Percentiles rank a stretch among this genome's conserved stretches.
Conservation (phyloP, 768 basidiomycete species). For the Lyophyllum shimeji region DNA sequence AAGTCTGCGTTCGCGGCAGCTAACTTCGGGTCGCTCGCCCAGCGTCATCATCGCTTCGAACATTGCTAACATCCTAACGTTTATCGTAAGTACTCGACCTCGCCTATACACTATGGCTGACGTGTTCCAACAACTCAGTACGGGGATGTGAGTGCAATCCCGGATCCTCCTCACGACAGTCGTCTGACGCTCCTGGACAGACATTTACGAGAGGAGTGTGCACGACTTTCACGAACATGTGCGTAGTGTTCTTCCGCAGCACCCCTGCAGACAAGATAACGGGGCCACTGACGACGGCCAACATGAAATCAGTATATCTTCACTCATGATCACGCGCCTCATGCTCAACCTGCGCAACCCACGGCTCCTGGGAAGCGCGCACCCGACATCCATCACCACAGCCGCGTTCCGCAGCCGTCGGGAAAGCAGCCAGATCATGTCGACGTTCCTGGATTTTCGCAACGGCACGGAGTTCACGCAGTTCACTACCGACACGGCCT, state of each 20-base stretch:
- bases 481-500: neutral
- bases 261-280: neutral
- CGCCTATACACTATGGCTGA: neutral
- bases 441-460: slow-evolving; percentile 2
- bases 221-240: slow-evolving; percentile 38
- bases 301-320: slow-evolving; percentile 28
- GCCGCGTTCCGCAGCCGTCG: neutral
- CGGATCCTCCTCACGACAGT: neutral
- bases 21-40: neutral
- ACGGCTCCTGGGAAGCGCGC: neutral
- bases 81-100: slow-evolving; percentile 27
- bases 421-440: neutral
- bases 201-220: slow-evolving; percentile 29
- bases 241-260: slow-evolving; percentile 6
- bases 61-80: slow-evolving; percentile 36
- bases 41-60: slow-evolving; percentile 38
- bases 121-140: slow-evolving; percentile 21
- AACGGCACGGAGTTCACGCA: slow-evolving; percentile 2
- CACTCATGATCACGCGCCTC: slow-evolving; percentile 37
- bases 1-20: neutral
- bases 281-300: too few species aligned
- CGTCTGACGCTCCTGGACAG: slow-evolving; percentile 18
- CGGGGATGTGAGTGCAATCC: slow-evolving; percentile 26
- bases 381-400: neutral
- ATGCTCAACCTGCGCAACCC: slow-evolving; percentile 44